Evolutionary conservation across 352 stramenopile species (phyloP), one percentile per base, ranked within the genome.

Genomic region (Pythium grandisporangium): DNA sequence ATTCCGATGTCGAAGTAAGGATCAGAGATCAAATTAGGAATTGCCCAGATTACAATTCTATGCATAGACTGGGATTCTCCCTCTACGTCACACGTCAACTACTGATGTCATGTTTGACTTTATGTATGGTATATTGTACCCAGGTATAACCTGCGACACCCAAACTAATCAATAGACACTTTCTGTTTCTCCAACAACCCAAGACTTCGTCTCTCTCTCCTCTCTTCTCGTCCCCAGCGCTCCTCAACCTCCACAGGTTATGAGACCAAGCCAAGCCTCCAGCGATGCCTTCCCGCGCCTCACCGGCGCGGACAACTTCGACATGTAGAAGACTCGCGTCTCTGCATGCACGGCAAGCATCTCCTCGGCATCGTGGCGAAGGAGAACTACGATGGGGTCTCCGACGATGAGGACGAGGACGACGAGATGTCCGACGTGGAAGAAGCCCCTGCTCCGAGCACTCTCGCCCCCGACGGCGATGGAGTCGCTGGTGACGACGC

Each of bases 231-330:
- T 32, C 27, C 13, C 13, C 27, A 32, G 8, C 27, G 27, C 8
- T 32, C 13, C 27, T 32, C 27, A 13, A 32, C 27, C 27, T 38
- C 33, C 6, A 38, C n/a, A 38, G 33, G 33, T 38, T 13, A 38
- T 38, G 33, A 17, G 33, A 10, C 33, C 33, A 38, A 38, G 33
- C 33, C 33, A 38, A 38, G 33, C 33, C 33, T 38, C 33, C 11
- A 38, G n/a, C 8, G 16, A 20, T 16, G 33, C 11, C n/a, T 19
- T 38, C 33, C 33, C 33, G 10, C n/a, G 33, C 33, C 33, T 38
- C 11, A 38, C 33, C 16, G 33, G 33, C 33, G 16, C 33, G 10
- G 16, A 13, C 11, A 38, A 38, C n/a, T 38, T 38, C 33, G 33
- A 38, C n/a, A 16, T 38, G 10, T 38, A 16, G 33, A 38, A 38